Evolutionary conservation across 2,329 filamentous ascomycete genomes (phyloP).

Genomic region (Fusarium sp.): DNA sequence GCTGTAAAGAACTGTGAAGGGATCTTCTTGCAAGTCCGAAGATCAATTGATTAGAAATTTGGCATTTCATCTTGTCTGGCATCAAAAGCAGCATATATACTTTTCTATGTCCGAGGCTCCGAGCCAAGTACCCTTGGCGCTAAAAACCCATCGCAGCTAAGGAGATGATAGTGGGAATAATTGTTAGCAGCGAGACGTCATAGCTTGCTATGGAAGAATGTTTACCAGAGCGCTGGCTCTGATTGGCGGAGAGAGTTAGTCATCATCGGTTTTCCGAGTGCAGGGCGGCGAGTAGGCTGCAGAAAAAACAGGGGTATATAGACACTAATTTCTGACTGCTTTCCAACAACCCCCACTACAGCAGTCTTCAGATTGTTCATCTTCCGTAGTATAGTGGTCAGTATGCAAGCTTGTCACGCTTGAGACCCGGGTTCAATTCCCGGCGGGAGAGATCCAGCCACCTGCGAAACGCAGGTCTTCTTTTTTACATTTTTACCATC

Average conservation of each 20-base stretch:
- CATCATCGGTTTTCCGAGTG: conserved; percentile 8
- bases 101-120: conserved; percentile 18
- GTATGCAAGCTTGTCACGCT: conserved; percentile 37
- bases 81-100: background rate
- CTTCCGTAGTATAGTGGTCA: conserved; percentile 37
- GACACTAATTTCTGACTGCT: accelerated
- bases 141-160: background rate
- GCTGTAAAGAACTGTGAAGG: no score
- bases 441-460: conserved; percentile 34
- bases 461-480: background rate
- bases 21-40: no score
- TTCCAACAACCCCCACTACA: conserved; percentile 15
- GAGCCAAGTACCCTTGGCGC: background rate
- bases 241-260: background rate
- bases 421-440: conserved; percentile 37
- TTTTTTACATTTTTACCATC: background rate
- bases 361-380: conserved; percentile 2
- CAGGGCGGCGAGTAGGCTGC: accelerated
- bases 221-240: background rate
- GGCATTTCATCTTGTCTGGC: background rate
- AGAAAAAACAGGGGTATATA: background rate
- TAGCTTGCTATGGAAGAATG: background rate
- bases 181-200: background rate
- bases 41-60: no score
- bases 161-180: background rate